Percentiles rank a stretch among this genome's conserved stretches.
Conservation (phyloP, 2,329 filamentous ascomycete genomes). For the Saccharata proteae region DNA sequence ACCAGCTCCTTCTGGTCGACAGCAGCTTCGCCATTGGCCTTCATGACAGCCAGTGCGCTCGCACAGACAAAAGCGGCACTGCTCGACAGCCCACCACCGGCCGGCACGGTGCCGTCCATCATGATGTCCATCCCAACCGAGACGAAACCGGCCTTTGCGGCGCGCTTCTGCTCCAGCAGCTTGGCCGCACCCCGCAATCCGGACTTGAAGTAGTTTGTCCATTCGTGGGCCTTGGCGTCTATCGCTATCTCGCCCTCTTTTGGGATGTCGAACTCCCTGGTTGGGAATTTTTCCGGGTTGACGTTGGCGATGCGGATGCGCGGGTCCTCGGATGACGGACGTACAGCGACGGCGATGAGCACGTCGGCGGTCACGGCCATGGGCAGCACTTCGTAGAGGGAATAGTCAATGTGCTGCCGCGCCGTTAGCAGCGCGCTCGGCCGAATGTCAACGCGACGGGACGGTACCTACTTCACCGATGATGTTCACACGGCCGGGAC, state of each 20-base stretch:
- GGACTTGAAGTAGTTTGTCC: conserved; percentile 98
- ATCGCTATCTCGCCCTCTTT: conserved; percentile 48
- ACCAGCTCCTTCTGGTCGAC: conserved; percentile 88
- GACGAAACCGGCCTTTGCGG: conserved; percentile 44
- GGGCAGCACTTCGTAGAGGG: conserved; percentile 85
- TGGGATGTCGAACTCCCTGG: conserved; percentile 62
- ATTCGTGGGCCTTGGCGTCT: conserved; percentile 75
- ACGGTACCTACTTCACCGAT: conserved; percentile 62
- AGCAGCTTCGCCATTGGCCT: conserved; percentile 63
- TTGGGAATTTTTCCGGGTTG: conserved; percentile 60
- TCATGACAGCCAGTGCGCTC: conserved; percentile 76
- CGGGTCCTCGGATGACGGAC: conserved; percentile 44
- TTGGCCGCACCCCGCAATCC: conserved; percentile 73
- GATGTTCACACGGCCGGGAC: conserved; percentile 91
- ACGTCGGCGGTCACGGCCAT: conserved; percentile 92
- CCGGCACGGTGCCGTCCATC: conserved; percentile 83
- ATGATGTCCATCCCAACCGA: conserved; percentile 75
- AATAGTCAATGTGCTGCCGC: conserved; percentile 82
- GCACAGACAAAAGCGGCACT: conserved; percentile 90
- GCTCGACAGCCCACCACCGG: conserved; percentile 83
- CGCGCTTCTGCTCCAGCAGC: conserved; percentile 56
- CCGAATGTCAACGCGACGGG: too few relatives aligned
- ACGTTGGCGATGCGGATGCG: conserved; percentile 70
- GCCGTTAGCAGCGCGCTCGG: neutral
- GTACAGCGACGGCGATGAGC: conserved; percentile 63